Evolutionary conservation across 2,329 filamentous ascomycete species (phyloP), one percentile per base, ranked within the genome.

Genomic region (Apiospora pterosperma): DNA sequence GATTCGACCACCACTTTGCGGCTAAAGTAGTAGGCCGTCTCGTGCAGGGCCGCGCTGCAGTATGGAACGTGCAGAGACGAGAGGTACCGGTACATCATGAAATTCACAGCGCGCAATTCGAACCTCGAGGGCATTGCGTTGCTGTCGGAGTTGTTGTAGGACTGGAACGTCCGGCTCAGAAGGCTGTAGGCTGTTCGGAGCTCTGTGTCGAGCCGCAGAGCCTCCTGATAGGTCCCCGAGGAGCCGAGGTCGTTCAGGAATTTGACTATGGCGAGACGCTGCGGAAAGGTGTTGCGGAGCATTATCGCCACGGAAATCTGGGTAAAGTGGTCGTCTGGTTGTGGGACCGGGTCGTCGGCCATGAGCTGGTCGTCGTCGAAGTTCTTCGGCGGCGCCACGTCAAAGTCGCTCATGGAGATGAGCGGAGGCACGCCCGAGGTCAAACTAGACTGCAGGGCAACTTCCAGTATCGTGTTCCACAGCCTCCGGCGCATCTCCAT

Each of bases 11-110:
- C 75, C 0, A 82, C 78, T 52, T 80, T 82, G 1, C 82, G 73
- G 0, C 84, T 84, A 63, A 78, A 85, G 0, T 82, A 81, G 66
- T 81, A 86, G 5, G 75, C 67, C 1, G 79, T 74, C 2, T 83
- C 75, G 0, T 74, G 69, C 4, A 79, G 71, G 10, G 38, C 10
- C 0, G 81, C 75, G 1, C 71, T 72, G 61, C 82, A 81, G 70
- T 79, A 87, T 0, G 83, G 82, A 2, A 82, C 75, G 68, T 90
- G 87, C 0, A 90, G 78, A 0, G 81, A 77, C 5, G 84, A 76
- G 6, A 88, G 70, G 67, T 85, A 86, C 7, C 84, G 82, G 39
- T 82, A 79, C 67, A 86, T 79, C 23, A 85, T 71, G 44, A 85
- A 78, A 31, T 85, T 80, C 12, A 84, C 71, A 1, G 82, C 68